phyloP scores from a whole-genome alignment of 2,329 filamentous ascomycete genomes.

The Aspergillus transmontanensis region DNA sequence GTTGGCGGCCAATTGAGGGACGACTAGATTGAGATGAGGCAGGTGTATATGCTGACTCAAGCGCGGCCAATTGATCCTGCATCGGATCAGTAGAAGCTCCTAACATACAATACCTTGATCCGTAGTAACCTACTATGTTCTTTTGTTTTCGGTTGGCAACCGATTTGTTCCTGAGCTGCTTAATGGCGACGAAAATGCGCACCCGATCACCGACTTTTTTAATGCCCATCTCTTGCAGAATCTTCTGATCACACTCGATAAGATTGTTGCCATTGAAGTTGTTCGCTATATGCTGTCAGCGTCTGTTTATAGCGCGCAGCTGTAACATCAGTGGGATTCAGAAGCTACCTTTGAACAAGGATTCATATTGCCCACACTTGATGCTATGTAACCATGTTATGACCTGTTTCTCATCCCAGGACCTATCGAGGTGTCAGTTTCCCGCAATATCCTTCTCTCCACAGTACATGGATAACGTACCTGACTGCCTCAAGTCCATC shows the following conservation, averaged over 20 bases:
- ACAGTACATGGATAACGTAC: constrained; percentile 46
- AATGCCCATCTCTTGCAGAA: constrained; percentile 96
- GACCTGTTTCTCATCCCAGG: constrained; percentile 88
- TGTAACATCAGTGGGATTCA: background rate
- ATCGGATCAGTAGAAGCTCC: constrained; percentile 18
- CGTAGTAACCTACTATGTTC: constrained; percentile 67
- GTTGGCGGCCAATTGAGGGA: constrained; percentile 58
- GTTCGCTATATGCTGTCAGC: constrained; percentile 58
- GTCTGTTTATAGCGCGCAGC: background rate
- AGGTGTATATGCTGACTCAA: constrained; percentile 68
- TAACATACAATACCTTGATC: too few species aligned
- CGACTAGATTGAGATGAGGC: constrained; percentile 66
- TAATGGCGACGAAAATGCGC: constrained; percentile 82
- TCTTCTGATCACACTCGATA: constrained; percentile 93
- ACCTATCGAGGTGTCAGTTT: constrained; percentile 44
- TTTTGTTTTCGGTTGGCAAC: constrained; percentile 79
- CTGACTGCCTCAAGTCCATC: constrained; percentile 75
- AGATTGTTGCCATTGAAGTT: constrained; percentile 98
- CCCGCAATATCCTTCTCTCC: background rate
- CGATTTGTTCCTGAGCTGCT: constrained; percentile 76
- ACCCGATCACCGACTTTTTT: constrained; percentile 97
- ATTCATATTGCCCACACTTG: constrained; percentile 91
- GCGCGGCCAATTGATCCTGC: constrained; percentile 79
- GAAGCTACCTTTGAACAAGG: constrained; percentile 71
- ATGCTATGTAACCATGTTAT: constrained; percentile 89